phyloP scores from a whole-genome alignment of 306 rosid species.

The Gastrolobium villosum region DNA sequence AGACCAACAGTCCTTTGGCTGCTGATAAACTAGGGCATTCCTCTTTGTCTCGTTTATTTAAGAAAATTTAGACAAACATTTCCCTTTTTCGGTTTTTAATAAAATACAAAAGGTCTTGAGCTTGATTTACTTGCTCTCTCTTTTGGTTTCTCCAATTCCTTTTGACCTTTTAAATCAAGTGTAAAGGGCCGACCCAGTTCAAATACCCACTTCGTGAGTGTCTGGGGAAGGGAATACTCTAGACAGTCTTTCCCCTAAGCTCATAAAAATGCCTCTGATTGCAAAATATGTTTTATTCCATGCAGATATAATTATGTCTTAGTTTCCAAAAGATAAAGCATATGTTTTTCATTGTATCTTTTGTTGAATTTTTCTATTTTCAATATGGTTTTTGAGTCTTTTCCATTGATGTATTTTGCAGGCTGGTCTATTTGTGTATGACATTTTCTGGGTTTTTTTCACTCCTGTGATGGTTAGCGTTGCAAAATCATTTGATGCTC shows the following conservation, averaged over 20 bases:
- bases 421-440: conserved; percentile 98
- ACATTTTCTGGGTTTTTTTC: conserved; percentile 99
- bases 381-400: conserved; percentile 41
- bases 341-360: neutral
- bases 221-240: too few species aligned
- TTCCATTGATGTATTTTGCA: conserved; percentile 48
- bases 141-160: neutral
- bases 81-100: neutral
- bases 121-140: conserved; percentile 12
- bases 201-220: too few species aligned
- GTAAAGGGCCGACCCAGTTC: too few species aligned
- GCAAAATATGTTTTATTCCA: neutral
- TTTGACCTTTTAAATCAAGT: conserved; percentile 21
- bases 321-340: conserved; percentile 20
- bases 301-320: conserved; percentile 18
- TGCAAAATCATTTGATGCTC: conserved; percentile 99
- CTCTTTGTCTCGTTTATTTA: conserved; percentile 13
- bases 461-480: conserved; percentile 99
- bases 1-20: conserved; percentile 25
- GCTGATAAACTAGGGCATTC: conserved; percentile 15
- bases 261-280: conserved; percentile 14
- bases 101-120: conserved; percentile 6
- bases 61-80: conserved; percentile 2
- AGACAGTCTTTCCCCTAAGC: too few species aligned
- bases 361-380: neutral